Conservation (phyloP, 345 rosid genomes). For the Pelargonium nanum region DNA sequence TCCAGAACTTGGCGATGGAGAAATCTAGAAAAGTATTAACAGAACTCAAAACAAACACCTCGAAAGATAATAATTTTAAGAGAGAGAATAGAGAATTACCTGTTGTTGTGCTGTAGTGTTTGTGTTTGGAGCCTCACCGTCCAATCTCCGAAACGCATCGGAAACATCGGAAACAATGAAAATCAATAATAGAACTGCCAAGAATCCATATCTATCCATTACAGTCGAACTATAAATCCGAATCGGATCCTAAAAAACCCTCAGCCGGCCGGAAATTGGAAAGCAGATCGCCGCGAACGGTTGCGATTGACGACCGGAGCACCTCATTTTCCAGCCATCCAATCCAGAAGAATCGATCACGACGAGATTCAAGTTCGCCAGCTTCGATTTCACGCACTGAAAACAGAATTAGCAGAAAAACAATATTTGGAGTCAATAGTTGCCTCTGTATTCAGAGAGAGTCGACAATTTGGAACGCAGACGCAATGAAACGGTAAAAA, state of each 20-base stretch:
- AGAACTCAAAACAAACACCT: background rate
- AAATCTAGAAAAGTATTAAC: slow-evolving; percentile 18
- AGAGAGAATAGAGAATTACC: background rate
- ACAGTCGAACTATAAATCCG: slow-evolving; percentile 9
- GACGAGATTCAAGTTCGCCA: background rate
- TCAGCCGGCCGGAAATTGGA: background rate
- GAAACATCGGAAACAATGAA: slow-evolving; percentile 32
- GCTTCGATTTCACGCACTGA: slow-evolving; percentile 12
- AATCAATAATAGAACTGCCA: slow-evolving; percentile 30
- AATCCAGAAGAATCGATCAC: background rate
- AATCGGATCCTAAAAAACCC: background rate
- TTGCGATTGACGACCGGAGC: background rate
- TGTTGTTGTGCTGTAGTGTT: slow-evolving; percentile 17
- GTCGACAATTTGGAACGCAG: background rate
- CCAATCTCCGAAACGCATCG: slow-evolving; percentile 21
- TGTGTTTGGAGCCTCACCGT: slow-evolving; percentile 18
- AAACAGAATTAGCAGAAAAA: background rate
- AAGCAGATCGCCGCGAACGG: background rate
- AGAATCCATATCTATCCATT: slow-evolving; percentile 23
- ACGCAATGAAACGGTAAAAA: background rate
- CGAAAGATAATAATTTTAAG: background rate
- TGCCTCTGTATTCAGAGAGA: background rate
- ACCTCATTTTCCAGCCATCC: slow-evolving; percentile 3
- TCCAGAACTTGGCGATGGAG: slow-evolving; percentile 26
- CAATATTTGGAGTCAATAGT: background rate